Evolutionary conservation across 2,329 filamentous ascomycete genomes (phyloP).

Genomic region (Polychaeton citri): DNA sequence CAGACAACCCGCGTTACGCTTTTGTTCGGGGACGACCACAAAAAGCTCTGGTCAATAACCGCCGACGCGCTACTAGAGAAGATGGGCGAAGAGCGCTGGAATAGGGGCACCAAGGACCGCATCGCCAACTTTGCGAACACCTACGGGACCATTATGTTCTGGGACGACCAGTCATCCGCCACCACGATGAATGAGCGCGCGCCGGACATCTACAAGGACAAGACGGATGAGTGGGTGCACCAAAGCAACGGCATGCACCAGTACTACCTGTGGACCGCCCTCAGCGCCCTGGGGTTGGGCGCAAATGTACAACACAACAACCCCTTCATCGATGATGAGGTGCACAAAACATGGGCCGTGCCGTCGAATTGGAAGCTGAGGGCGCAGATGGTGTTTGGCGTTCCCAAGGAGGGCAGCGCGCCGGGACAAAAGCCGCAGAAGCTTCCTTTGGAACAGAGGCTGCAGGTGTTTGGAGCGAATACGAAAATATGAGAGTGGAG

Average conservation of each 20-base stretch:
- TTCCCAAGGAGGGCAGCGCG: too few relatives aligned
- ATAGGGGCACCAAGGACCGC: conserved; percentile 1
- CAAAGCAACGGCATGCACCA: conserved; percentile 12
- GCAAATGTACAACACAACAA: conserved; percentile 20
- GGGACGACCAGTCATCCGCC: conserved; percentile 4
- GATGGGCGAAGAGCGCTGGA: conserved; percentile 2
- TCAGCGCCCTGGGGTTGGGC: conserved; percentile 17
- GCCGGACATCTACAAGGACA: conserved; percentile 4
- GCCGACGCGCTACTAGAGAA: conserved; percentile 1
- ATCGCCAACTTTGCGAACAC: conserved; percentile 3
- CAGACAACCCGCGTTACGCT: conserved; percentile 5
- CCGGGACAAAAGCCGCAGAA: too few relatives aligned
- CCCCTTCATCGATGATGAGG: too few relatives aligned
- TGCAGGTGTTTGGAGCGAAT: too few relatives aligned
- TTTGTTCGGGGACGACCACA: conserved; percentile 5
- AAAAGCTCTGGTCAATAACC: conserved; percentile 6
- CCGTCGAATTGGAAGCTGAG: too few relatives aligned
- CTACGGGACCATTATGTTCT: conserved; percentile 6
- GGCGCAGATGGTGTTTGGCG: too few relatives aligned
- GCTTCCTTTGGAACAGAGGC: too few relatives aligned
- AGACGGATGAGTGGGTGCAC: conserved; percentile 4
- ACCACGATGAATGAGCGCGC: conserved; percentile 3
- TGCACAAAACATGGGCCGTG: too few relatives aligned
- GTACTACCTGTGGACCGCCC: conserved; percentile 15
- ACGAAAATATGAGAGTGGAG: too few relatives aligned